Percentiles rank a stretch among this genome's conserved stretches.
Conservation (phyloP, 1,284 basidiomycete genomes). For the Athelia psychrophila region DNA sequence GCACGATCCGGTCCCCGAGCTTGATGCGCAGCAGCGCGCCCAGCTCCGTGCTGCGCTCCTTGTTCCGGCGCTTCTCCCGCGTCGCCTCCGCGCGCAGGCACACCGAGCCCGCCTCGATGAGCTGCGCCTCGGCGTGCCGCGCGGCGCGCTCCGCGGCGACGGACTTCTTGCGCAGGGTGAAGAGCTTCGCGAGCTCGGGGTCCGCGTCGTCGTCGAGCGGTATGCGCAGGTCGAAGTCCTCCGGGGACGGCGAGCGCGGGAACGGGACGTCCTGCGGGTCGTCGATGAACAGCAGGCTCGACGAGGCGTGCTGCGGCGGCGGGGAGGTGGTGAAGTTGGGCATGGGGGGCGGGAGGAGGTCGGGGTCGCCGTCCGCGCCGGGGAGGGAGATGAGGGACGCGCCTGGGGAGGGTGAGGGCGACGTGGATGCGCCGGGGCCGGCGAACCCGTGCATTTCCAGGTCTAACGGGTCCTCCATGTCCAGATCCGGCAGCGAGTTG, state of each 20-base stretch:
- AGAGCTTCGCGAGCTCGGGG: slow-evolving; percentile 34
- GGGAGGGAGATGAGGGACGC: slow-evolving; percentile 29
- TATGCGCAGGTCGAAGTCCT: slow-evolving; percentile 30
- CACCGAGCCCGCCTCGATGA: slow-evolving; percentile 33
- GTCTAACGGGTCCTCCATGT: slow-evolving; percentile 13
- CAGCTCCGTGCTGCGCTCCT: slow-evolving; percentile 50
- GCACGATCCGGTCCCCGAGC: slow-evolving; percentile 25
- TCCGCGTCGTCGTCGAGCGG: slow-evolving; percentile 34
- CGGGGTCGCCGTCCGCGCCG: slow-evolving; percentile 34
- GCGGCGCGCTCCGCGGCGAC: slow-evolving; percentile 38
- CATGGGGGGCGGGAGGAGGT: slow-evolving; percentile 24
- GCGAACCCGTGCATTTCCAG: slow-evolving; percentile 4
- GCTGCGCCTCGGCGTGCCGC: slow-evolving; percentile 31
- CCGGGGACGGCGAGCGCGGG: slow-evolving; percentile 46
- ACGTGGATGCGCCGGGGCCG: slow-evolving; percentile 4
- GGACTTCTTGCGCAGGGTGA: slow-evolving; percentile 36
- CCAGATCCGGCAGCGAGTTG: slow-evolving; percentile 26
- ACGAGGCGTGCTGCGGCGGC: slow-evolving; percentile 4
- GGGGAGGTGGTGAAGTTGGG: slow-evolving; percentile 4
- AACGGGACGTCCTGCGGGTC: slow-evolving; percentile 35
- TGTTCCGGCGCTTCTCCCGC: slow-evolving; percentile 42
- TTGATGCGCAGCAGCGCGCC: slow-evolving; percentile 48
- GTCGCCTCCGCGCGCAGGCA: slow-evolving; percentile 42
- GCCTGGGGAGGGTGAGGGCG: slow-evolving; percentile 13
- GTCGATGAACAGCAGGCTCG: slow-evolving; percentile 35